Evolutionary conservation across 2,329 filamentous ascomycete genomes (phyloP).

Genomic region (Zymoseptoria passerinii): DNA sequence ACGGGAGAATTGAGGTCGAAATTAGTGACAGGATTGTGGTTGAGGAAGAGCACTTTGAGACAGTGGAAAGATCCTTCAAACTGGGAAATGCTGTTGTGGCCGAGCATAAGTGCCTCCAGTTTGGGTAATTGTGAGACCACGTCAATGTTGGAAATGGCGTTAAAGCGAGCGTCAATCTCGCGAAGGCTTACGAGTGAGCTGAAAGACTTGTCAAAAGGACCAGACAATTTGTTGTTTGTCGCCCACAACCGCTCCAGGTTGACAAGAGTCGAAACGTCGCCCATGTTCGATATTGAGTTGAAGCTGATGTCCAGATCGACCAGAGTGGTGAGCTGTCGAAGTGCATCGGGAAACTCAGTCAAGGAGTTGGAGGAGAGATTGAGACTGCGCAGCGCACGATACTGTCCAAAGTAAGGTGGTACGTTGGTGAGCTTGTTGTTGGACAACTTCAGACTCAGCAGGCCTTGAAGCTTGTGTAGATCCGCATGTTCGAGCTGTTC

Average conservation of each 20-base stretch:
- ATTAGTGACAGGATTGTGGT: slow-evolving; percentile 90
- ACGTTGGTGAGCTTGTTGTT: slow-evolving; percentile 81
- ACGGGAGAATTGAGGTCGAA: slow-evolving; percentile 74
- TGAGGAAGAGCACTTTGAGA: slow-evolving; percentile 75
- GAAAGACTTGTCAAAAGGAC: slow-evolving; percentile 62
- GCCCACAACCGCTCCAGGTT: slow-evolving; percentile 85
- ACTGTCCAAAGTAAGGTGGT: slow-evolving; percentile 74
- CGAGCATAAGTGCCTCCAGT: slow-evolving; percentile 78
- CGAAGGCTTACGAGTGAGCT: slow-evolving; percentile 67
- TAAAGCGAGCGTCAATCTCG: slow-evolving; percentile 92
- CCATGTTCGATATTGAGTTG: slow-evolving; percentile 74
- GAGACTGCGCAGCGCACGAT: slow-evolving; percentile 68
- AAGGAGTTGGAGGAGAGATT: slow-evolving; percentile 94
- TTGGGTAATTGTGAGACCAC: slow-evolving; percentile 75
- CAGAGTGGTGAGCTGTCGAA: slow-evolving; percentile 72
- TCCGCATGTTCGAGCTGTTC: slow-evolving; percentile 82
- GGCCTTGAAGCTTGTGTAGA: slow-evolving; percentile 61
- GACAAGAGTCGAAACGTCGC: slow-evolving; percentile 68
- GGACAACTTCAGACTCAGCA: slow-evolving; percentile 84
- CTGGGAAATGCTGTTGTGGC: slow-evolving; percentile 85
- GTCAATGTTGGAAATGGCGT: slow-evolving; percentile 80
- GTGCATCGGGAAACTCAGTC: slow-evolving; percentile 71
- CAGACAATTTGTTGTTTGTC: slow-evolving; percentile 83
- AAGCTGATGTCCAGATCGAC: slow-evolving; percentile 96
- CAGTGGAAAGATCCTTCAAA: slow-evolving; percentile 84